phyloP scores from a whole-genome alignment of 495 filamentous ascomycete genomes.

The Talaromyces wortmannii region DNA sequence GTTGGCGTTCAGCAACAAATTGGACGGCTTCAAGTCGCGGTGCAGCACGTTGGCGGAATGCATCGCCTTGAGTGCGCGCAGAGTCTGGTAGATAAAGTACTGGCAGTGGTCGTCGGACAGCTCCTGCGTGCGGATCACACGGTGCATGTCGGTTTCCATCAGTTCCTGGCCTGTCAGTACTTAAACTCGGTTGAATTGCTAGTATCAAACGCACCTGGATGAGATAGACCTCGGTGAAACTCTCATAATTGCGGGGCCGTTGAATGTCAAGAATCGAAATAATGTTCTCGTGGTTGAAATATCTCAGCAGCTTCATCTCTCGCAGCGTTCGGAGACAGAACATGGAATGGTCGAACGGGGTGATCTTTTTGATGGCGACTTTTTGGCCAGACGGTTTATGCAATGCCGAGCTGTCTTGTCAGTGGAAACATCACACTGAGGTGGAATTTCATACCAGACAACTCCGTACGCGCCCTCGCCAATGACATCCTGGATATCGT shows the following conservation, averaged over 20 bases:
- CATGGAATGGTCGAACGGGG: constrained; percentile 98
- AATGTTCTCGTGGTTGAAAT: constrained; percentile 99
- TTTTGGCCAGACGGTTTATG: constrained; percentile 99
- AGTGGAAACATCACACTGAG: background rate
- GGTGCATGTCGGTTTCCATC: constrained; percentile 99
- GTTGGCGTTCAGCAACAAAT: constrained; percentile 94
- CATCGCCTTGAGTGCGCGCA: constrained; percentile 97
- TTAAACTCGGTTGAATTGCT: too few species aligned
- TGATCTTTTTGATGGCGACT: constrained; percentile 99
- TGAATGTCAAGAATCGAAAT: constrained; percentile 99
- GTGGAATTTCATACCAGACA: constrained; percentile 68
- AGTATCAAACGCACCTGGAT: constrained; percentile 66
- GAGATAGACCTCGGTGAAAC: constrained; percentile 96
- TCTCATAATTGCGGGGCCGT: constrained; percentile 91
- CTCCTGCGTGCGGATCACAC: constrained; percentile 97
- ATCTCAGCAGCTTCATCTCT: constrained; percentile 98
- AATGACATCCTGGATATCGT: constrained; percentile 98
- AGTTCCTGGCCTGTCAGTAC: constrained; percentile 65
- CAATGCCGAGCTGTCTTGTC: constrained; percentile 72
- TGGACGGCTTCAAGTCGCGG: constrained; percentile 95
- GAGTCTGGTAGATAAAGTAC: constrained; percentile 99
- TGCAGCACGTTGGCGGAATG: constrained; percentile 98
- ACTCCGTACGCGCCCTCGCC: constrained; percentile 99
- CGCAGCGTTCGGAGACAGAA: constrained; percentile 95
- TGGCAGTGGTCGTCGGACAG: constrained; percentile 99